These are phyloP conservation scores for Trichoderma oligosporum DNA, from an alignment of 2,329 filamentous ascomycete species.

Conservation along the genomic window DNA sequence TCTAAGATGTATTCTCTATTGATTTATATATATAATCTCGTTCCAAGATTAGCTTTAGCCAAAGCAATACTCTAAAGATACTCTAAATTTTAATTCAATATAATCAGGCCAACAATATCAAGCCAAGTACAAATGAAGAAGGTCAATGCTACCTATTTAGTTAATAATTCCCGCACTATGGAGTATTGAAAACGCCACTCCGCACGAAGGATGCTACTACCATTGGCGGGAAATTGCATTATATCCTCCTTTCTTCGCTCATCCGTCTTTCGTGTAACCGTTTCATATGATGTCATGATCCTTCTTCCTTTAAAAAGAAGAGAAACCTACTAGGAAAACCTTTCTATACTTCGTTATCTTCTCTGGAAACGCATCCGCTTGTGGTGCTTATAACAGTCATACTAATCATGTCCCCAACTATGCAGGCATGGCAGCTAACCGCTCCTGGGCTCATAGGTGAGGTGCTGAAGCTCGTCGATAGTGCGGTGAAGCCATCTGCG, in stretches of 20 bases:
- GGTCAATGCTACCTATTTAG: conserved; percentile 4
- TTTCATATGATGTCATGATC: too few relatives aligned
- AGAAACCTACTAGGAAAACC: too few relatives aligned
- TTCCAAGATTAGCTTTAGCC: too few relatives aligned
- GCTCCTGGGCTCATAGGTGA: conserved; percentile 27
- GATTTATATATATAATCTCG: too few relatives aligned
- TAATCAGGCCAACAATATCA: too few relatives aligned
- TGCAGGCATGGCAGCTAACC: conserved; percentile 31
- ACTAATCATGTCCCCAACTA: conserved; percentile 23
- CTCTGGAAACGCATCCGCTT: too few relatives aligned
- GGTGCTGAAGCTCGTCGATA: conserved; percentile 25
- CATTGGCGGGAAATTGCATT: not conserved
- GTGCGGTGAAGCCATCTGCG: conserved; percentile 7
- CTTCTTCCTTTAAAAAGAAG: too few relatives aligned
- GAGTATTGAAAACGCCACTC: not conserved
- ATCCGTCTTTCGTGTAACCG: too few relatives aligned
- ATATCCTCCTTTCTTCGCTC: too few relatives aligned
- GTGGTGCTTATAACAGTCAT: not conserved
- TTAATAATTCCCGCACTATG: not conserved
- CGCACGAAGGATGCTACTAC: not conserved
- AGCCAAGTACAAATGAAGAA: not conserved
- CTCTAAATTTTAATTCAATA: too few relatives aligned
- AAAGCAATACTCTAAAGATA: too few relatives aligned
- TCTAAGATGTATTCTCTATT: too few relatives aligned
- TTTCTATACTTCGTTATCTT: not conserved